Conservation (phyloP, 1,284 basidiomycete genomes). For the Ceratobasidium sp. region DNA sequence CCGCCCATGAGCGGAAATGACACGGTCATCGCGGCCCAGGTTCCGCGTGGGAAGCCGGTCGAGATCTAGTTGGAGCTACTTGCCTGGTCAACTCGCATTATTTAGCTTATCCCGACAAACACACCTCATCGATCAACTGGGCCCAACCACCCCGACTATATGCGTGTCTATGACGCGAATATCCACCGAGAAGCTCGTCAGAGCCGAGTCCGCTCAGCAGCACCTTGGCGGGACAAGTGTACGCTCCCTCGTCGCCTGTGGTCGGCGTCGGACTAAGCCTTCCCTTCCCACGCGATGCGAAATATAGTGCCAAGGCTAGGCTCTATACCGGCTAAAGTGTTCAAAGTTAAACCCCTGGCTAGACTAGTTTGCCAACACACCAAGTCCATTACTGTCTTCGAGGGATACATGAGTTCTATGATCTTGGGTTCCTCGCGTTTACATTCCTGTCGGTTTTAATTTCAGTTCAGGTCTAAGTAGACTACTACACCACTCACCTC, state of each 20-base stretch:
- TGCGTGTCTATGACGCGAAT: conserved; percentile 87
- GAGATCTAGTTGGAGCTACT: conserved; percentile 92
- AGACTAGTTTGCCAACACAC: conserved; percentile 61
- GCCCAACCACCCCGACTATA: conserved; percentile 77
- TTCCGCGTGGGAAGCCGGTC: conserved; percentile 91
- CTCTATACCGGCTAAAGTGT: conserved; percentile 67
- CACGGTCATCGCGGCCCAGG: conserved; percentile 92
- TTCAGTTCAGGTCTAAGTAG: conserved; percentile 30
- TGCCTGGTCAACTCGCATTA: neutral
- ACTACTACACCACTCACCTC: conserved; percentile 63
- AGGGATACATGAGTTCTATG: conserved; percentile 83
- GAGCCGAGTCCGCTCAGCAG: conserved; percentile 94
- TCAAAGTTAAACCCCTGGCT: neutral
- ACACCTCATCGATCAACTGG: conserved; percentile 83
- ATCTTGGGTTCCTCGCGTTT: conserved; percentile 68
- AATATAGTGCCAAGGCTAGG: conserved; percentile 91
- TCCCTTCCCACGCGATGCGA: conserved; percentile 86
- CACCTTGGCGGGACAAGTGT: conserved; percentile 82
- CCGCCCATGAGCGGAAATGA: conserved; percentile 88
- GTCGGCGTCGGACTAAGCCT: conserved; percentile 59
- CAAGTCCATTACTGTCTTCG: conserved; percentile 91
- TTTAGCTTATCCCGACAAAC: too few relatives aligned
- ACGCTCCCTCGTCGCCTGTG: conserved; percentile 60
- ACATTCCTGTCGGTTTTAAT: conserved; percentile 68
- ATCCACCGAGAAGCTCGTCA: conserved; percentile 95